Conservation (phyloP, 1,284 basidiomycete genomes). For the Ceraceosorus guamensis region DNA sequence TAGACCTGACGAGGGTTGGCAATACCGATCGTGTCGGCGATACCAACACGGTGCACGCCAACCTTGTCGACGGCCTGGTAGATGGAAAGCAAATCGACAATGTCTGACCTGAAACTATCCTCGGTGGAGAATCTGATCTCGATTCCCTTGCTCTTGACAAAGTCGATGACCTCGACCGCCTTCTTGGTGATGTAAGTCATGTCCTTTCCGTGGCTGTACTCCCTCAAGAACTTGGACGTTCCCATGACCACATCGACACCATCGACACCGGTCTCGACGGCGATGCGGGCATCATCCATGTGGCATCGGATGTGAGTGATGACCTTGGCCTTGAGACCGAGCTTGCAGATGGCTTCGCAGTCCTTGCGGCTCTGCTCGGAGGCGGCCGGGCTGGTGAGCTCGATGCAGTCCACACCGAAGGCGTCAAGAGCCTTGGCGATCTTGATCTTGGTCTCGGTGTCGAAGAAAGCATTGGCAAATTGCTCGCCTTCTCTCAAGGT, state of each 20-base stretch:
- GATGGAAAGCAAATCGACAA: conserved; percentile 96
- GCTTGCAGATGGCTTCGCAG: conserved; percentile 99
- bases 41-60: conserved; percentile 97
- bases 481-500: conserved; percentile 71
- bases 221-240: conserved; percentile 95
- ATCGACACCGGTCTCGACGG: conserved; percentile 94
- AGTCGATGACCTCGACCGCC: conserved; percentile 95
- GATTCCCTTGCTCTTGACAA: conserved; percentile 98
- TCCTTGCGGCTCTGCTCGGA: conserved; percentile 91
- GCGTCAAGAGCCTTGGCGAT: conserved; percentile 70
- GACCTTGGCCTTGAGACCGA: conserved; percentile 93
- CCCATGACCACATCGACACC: conserved; percentile 99
- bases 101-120: conserved; percentile 98
- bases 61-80: conserved; percentile 99
- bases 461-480: conserved; percentile 99
- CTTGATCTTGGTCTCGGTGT: conserved; percentile 99
- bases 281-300: conserved; percentile 98
- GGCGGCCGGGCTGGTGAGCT: conserved; percentile 94
- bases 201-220: conserved; percentile 99
- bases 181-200: conserved; percentile 99
- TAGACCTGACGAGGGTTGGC: conserved; percentile 98
- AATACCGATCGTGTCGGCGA: conserved; percentile 98
- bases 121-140: conserved; percentile 99
- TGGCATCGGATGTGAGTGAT: conserved; percentile 99
- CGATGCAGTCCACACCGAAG: conserved; percentile 93